A percentile compares a stretch with the other conserved stretches of the same genome.
phyloP scores from a whole-genome alignment of 306 rosid species.

The Fragaria ananassa region DNA sequence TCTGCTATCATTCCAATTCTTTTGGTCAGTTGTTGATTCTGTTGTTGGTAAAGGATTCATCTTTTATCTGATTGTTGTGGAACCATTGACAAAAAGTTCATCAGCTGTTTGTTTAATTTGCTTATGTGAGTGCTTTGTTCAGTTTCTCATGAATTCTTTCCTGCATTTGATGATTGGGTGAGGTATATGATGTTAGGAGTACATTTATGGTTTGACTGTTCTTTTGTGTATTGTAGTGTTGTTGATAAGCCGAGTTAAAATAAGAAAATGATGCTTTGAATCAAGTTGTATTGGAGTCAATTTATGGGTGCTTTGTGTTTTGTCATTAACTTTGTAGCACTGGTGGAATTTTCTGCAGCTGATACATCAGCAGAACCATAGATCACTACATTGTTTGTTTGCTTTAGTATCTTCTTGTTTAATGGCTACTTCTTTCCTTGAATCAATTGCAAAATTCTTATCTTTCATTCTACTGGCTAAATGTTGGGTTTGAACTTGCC shows the following conservation, averaged over 20 bases:
- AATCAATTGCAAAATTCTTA: slow-evolving; percentile 24
- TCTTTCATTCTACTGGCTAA: slow-evolving; percentile 17
- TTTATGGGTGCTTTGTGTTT: slow-evolving; percentile 6
- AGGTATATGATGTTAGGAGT: slow-evolving; percentile 18
- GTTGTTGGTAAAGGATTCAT: slow-evolving; percentile 6
- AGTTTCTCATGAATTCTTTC: neutral
- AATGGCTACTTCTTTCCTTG: slow-evolving; percentile 11
- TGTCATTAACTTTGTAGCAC: neutral
- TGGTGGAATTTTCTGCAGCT: neutral
- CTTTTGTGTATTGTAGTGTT: neutral
- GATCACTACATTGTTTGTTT: neutral
- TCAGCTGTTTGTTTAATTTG: slow-evolving; percentile 2
- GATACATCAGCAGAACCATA: neutral
- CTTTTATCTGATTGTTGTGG: neutral
- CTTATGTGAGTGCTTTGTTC: neutral
- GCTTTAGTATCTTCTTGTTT: slow-evolving; percentile 20
- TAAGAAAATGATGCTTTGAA: neutral
- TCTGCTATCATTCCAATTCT: slow-evolving; percentile 2
- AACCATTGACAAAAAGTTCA: neutral
- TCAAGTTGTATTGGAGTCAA: slow-evolving; percentile 6
- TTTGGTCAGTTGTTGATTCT: slow-evolving; percentile 27
- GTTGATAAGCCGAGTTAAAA: neutral
- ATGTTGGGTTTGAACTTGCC: slow-evolving; percentile 11
- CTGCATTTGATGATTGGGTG: slow-evolving; percentile 7
- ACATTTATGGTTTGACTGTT: slow-evolving; percentile 14